Base-by-base conservation (phyloP, 2,329 filamentous ascomycete genomes). In the Ceratocystis smalleyi region DNA sequence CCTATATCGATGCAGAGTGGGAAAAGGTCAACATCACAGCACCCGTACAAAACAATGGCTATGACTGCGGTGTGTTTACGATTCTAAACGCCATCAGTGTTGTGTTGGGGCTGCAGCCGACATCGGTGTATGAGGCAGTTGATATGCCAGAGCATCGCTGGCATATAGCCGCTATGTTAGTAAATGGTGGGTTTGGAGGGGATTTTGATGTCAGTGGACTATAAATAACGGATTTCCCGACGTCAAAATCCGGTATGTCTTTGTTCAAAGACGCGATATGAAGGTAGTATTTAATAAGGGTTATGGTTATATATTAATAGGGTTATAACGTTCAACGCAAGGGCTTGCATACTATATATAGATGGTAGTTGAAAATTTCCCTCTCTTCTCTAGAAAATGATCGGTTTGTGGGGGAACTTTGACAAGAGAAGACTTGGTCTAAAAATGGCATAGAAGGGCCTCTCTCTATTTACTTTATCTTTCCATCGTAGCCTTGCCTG, bases 31-130 rank as follows among this genome's bases (percentile, higher is more conserved):
- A 74, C n/a, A 76, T 79, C 55, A 72, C 73, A 17, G 81, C 81
- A 43, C 79, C 82, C 0, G 69, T 68, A 2, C 88, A 91, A 72
- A 77, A 74, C 30, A 91, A 91, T 70, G 79, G 80, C 1, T 83
- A 81, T 70, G 88, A 91, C 71, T 91, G 88, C 69, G 88, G 88
- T n/a, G 82, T 90, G 2, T 89, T 89, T 71, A 82, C 85, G 15
- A 83, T 89, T 68, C 82, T 87, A 19, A 92, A 91, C 70, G 84
- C 82, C 17, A 79, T 89, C 59, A 87, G 83, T 64, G 69, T 84
- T 43, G 76, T 79, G 0, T 70, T 83, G 40, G 81, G 81, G 1
- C 68, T 83, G 19, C 78, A 77, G 66, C 80, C 81, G 1, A 72
- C 73, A n/a, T 73, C 76, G 64, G 71, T 72, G 2, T 84, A 87